Conservation (phyloP, 2,329 filamentous ascomycete species). For the Metarhizium humberi region DNA sequence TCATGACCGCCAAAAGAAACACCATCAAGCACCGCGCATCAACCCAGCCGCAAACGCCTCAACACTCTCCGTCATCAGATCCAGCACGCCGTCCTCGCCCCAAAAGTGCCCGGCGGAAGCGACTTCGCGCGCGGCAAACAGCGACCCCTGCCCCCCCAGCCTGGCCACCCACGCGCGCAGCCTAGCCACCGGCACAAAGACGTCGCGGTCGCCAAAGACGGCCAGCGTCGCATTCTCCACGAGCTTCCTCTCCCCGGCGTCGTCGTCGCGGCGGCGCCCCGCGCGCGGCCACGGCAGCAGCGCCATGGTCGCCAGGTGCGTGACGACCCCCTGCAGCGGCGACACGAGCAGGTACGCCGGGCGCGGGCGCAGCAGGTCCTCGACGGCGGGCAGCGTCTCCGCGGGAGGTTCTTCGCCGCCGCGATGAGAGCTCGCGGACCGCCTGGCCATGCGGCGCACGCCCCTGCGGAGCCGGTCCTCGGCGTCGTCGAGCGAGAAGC, state of each 20-base stretch:
- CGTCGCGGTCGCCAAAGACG: slow-evolving; percentile 66
- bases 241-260: slow-evolving; percentile 44
- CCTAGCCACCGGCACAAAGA: slow-evolving; percentile 58
- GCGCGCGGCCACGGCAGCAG: slow-evolving; percentile 26
- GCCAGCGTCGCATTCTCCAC: slow-evolving; percentile 52
- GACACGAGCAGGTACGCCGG: slow-evolving; percentile 58
- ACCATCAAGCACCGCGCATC: neutral
- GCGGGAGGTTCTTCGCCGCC: slow-evolving; percentile 12
- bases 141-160: slow-evolving; percentile 35
- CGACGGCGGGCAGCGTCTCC: slow-evolving; percentile 20
- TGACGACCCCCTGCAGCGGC: slow-evolving; percentile 52
- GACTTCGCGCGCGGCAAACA: slow-evolving; percentile 40
- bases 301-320: slow-evolving; percentile 53
- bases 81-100: slow-evolving; percentile 42
- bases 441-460: slow-evolving; percentile 32
- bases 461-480: slow-evolving; percentile 39
- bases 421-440: slow-evolving; percentile 15
- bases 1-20: neutral
- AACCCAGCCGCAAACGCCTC: slow-evolving; percentile 17
- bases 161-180: slow-evolving; percentile 56
- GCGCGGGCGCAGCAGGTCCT: slow-evolving; percentile 25
- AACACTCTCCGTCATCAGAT: slow-evolving; percentile 16
- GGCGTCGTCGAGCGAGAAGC: slow-evolving; percentile 30
- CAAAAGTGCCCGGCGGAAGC: slow-evolving; percentile 53
- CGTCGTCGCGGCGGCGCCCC: slow-evolving; percentile 11